phyloP scores from a whole-genome alignment of 768 basidiomycete genomes.

The Mycena crocata region DNA sequence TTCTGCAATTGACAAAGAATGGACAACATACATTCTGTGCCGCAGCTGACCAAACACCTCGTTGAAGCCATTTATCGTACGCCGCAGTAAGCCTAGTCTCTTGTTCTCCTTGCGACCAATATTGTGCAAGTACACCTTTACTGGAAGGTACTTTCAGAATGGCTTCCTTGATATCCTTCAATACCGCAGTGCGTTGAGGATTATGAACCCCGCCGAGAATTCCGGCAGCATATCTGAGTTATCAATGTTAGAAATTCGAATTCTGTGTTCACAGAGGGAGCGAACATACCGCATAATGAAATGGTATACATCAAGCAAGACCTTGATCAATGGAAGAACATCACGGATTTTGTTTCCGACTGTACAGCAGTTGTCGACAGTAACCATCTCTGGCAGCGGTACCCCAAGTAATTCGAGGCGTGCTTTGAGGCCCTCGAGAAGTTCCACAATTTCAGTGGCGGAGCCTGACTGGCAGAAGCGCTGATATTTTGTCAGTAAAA shows the following conservation, averaged over 20 bases:
- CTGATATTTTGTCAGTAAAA: not conserved
- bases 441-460: not conserved
- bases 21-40: constrained; percentile 26
- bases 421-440: not conserved
- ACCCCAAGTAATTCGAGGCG: not conserved
- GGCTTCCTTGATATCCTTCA: constrained; percentile 1
- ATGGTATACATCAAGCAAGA: not conserved
- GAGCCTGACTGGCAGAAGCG: constrained; percentile 1
- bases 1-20: not conserved
- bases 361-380: not conserved
- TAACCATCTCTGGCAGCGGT: not conserved
- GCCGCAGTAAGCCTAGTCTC: not conserved
- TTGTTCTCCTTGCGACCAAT: constrained; percentile 20
- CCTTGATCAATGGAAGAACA: not conserved
- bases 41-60: constrained; percentile 37
- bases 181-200: not conserved
- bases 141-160: not conserved
- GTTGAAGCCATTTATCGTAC: too few species aligned
- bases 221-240: constrained; percentile 8
- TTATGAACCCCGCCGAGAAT: constrained; percentile 11
- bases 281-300: not conserved
- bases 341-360: not conserved
- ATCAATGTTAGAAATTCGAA: not conserved
- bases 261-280: too few species aligned
- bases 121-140: constrained; percentile 1